Percentiles rank a stretch among this genome's conserved stretches.
These are phyloP conservation scores for Bromus sterilis DNA, from an alignment of 176 grass and related monocot species.

Conservation along the genomic window DNA sequence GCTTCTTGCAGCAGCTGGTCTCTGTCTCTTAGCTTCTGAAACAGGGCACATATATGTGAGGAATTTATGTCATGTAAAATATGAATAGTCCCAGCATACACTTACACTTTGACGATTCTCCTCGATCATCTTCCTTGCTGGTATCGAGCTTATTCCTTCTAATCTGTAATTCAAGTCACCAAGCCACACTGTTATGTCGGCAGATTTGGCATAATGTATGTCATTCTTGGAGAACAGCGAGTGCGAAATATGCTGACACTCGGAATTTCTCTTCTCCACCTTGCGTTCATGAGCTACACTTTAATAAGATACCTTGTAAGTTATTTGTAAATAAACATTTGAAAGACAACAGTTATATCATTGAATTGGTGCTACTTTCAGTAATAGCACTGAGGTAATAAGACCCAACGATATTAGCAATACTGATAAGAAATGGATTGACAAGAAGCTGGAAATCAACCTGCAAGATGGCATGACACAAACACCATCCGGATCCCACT, in stretches of 20 bases:
- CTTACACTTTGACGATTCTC: constrained; percentile 54
- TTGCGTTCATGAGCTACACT: constrained; percentile 49
- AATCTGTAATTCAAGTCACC: constrained; percentile 77
- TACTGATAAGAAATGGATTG: neutral
- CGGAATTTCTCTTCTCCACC: constrained; percentile 63
- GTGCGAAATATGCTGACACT: constrained; percentile 48
- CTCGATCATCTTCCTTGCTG: constrained; percentile 43
- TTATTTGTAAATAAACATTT: neutral
- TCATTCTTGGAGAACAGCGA: constrained; percentile 42
- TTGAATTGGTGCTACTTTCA: neutral
- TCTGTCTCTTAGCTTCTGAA: constrained; percentile 45
- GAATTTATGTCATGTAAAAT: neutral
- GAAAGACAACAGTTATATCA: neutral
- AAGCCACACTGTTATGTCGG: constrained; percentile 51
- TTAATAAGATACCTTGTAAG: neutral
- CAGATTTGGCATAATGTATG: constrained; percentile 10
- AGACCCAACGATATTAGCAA: neutral
- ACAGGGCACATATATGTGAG: neutral
- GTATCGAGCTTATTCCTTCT: constrained; percentile 40
- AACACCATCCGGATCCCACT: constrained; percentile 55
- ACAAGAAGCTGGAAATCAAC: neutral
- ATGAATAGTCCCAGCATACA: neutral
- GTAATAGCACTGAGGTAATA: neutral
- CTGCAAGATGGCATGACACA: constrained; percentile 68
- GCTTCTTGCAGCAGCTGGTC: constrained; percentile 68